Evolutionary conservation across 805 yeast species (phyloP), one percentile per base, ranked within the genome.

Genomic region (Brettanomyces custersianus): DNA sequence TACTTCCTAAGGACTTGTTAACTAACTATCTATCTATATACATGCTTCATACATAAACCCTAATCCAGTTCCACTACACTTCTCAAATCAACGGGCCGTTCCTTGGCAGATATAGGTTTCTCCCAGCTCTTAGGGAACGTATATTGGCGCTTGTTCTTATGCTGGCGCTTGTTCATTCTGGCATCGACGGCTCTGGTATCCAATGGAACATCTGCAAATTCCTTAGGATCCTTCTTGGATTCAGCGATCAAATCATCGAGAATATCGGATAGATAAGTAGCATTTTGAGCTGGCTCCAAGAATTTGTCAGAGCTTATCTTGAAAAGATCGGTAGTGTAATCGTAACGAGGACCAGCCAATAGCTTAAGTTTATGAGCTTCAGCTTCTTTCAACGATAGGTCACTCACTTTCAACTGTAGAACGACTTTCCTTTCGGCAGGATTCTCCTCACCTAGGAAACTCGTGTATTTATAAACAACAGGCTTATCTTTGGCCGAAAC

Each of bases 211-310:
- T 84, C 94, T 29, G 68, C 66, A 47, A 84, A 83, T 38, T 80
- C 82, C n/a, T 60, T 48, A 3, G 65, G 50, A 31, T 69, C 52
- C 35, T 74, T 80, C 49, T 76, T 81, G 6, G 95, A 65, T 48
- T 77, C 88, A 19, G 55, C 54, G 20, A 88, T 50, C 34, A 92
- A 63, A 38, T 67, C 68, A 45, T 72, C 70, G 44, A 87, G 64
- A 20, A 76, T 66, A 37, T 76, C 81, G 15, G 79, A 77, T 43
- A 85, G 61, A 55, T 68, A 77, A 44, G 81, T 72, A 34, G 90
- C 82, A 59, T 92, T 92, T 59, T 90, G 96, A 2, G 94, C 73
- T 29, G 95, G 80, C 49, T 85, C 84, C 6, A 74, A 66, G 55
- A 70, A 84, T 48, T 70, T 70, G 35, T 72, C 77, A 23, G 74